Evolutionary conservation across 2,329 filamentous ascomycete genomes (phyloP).

Genomic region (Venturiaceae sp.): DNA sequence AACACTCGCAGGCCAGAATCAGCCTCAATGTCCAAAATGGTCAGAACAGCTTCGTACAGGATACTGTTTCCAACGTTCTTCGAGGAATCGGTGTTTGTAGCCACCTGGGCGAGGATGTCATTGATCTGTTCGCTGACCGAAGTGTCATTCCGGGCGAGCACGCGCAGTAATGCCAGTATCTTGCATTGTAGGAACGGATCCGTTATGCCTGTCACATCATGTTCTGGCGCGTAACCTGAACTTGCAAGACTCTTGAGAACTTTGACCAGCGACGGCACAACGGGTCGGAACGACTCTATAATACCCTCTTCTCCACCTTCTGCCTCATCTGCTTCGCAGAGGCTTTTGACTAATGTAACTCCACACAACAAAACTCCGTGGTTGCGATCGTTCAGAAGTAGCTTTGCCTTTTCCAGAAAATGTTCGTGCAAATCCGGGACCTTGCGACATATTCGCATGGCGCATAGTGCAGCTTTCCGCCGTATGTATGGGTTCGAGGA

Average conservation of each 20-base stretch:
- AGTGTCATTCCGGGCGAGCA: constrained; percentile 76
- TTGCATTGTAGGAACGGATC: constrained; percentile 98
- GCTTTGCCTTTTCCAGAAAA: constrained; percentile 87
- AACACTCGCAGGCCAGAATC: constrained; percentile 90
- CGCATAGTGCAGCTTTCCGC: constrained; percentile 93
- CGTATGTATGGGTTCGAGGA: constrained; percentile 98
- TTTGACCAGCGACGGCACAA: constrained; percentile 78
- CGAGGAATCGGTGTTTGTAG: constrained; percentile 93
- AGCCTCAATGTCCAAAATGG: constrained; percentile 95
- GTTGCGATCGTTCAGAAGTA: constrained; percentile 83
- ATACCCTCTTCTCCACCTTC: constrained; percentile 85
- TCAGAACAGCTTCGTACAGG: constrained; percentile 91
- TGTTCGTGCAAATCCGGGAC: constrained; percentile 96
- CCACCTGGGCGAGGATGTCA: constrained; percentile 93
- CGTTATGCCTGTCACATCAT: constrained; percentile 95
- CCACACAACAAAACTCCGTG: constrained; percentile 92
- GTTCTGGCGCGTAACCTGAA: constrained; percentile 93
- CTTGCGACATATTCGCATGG: constrained; percentile 97
- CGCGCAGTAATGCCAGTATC: constrained; percentile 75
- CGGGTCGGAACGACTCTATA: constrained; percentile 80
- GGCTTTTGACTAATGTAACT: constrained; percentile 77
- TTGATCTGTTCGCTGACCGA: constrained; percentile 95
- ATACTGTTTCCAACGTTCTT: constrained; percentile 99
- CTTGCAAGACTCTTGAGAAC: constrained; percentile 87
- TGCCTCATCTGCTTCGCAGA: constrained; percentile 91